Conservation (phyloP, 1,284 basidiomycete species). For the Sanghuangporus sanghuang region DNA sequence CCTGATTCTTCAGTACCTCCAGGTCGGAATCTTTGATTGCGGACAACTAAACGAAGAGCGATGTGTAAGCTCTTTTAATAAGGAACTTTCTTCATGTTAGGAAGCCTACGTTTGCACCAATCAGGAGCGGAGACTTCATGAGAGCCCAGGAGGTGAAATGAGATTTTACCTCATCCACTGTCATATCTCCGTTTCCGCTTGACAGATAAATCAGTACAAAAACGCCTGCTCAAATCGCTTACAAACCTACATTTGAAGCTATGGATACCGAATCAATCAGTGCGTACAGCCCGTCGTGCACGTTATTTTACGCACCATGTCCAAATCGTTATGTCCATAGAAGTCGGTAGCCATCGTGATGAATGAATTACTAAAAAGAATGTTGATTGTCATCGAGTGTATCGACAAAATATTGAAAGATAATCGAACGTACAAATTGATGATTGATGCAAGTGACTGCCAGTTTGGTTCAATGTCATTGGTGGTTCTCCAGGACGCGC, state of each 20-base stretch:
- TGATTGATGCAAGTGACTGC: slow-evolving; percentile 34
- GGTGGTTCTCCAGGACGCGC: slow-evolving; percentile 58
- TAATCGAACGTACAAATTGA: slow-evolving; percentile 33
- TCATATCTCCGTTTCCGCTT: slow-evolving; percentile 53
- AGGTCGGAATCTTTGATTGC: slow-evolving; percentile 43
- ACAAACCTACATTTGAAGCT: slow-evolving; percentile 54
- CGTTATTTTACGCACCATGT: slow-evolving; percentile 39
- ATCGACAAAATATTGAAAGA: slow-evolving; percentile 23
- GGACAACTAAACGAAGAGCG: slow-evolving; percentile 36
- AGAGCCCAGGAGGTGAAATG: slow-evolving; percentile 65
- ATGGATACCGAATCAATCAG: slow-evolving; percentile 5
- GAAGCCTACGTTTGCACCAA: slow-evolving; percentile 33
- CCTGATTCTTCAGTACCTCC: slow-evolving; percentile 52
- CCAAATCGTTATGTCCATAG: slow-evolving; percentile 56
- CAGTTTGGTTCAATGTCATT: slow-evolving; percentile 41
- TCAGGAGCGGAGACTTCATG: slow-evolving; percentile 53
- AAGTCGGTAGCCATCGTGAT: slow-evolving; percentile 51
- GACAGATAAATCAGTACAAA: neutral
- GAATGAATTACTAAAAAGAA: slow-evolving; percentile 35
- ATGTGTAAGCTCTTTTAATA: slow-evolving; percentile 30
- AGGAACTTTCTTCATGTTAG: slow-evolving; percentile 24
- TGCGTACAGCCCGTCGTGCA: neutral
- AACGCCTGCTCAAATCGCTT: neutral
- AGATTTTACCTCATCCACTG: slow-evolving; percentile 54
- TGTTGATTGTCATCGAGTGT: slow-evolving; percentile 36